A percentile compares a stretch with the other conserved stretches of the same genome.
phyloP scores from a whole-genome alignment of 192 early-diverging fungal species.

The Podila minutissima region DNA sequence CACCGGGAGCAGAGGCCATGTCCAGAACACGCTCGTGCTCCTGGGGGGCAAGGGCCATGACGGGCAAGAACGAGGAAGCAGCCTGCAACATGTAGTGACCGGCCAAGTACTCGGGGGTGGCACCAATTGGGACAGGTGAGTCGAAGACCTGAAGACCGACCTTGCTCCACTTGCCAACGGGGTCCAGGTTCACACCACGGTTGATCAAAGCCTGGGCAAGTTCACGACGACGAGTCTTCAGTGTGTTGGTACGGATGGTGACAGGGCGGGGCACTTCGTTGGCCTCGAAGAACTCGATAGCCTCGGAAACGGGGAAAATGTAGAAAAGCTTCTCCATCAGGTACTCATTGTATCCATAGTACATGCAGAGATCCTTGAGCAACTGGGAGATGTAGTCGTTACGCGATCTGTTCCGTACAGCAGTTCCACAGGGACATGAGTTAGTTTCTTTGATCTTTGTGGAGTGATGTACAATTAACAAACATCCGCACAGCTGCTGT shows the following conservation, averaged over 20 bases:
- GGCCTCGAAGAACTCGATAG: constrained; percentile 98
- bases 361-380: constrained; percentile 88
- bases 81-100: constrained; percentile 99
- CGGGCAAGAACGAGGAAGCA: constrained; percentile 97
- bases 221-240: constrained; percentile 93
- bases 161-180: constrained; percentile 98
- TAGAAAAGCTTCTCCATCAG: constrained; percentile 92
- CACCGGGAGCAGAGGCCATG: constrained; percentile 98
- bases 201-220: constrained; percentile 94
- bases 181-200: constrained; percentile 97
- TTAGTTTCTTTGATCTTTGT: too few relatives aligned
- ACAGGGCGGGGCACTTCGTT: constrained; percentile 97
- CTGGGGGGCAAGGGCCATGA: constrained; percentile 94
- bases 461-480: too few relatives aligned
- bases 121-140: constrained; percentile 92
- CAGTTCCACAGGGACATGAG: too few relatives aligned
- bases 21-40: constrained; percentile 95
- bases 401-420: constrained; percentile 61
- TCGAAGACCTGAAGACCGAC: constrained; percentile 97
- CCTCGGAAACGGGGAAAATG: constrained; percentile 90
- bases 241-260: constrained; percentile 96
- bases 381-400: constrained; percentile 89
- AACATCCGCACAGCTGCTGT: neutral
- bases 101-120: constrained; percentile 98
- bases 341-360: constrained; percentile 96